Base-by-base conservation (phyloP, 371 early-diverging fungal genomes). In the Mortierella sp. region DNA sequence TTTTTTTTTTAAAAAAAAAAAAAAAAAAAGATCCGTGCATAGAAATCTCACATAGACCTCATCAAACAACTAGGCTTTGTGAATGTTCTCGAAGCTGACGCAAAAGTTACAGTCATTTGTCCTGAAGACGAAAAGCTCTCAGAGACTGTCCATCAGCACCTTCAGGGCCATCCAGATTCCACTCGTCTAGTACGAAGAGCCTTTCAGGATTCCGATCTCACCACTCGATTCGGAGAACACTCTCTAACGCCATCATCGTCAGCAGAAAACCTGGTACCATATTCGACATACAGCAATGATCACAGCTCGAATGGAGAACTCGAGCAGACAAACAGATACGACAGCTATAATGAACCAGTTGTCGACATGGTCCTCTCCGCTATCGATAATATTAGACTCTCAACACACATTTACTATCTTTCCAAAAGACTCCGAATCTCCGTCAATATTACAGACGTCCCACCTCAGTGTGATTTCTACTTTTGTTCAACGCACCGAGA, bases 361-460 rank as follows among this genome's bases (percentile, higher is more conserved):
- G 75, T 85, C 8, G 92, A 91, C 65, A 92, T 96, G 94, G 96
- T 96, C 22, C 85, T 96, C 68, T 90, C 94, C 1, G 95, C 95
- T 10, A 87, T 94, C 24, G 93, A 95, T 73, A 94, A 94, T 75
- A 91, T 88, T 55, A 88, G 88, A 2, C 93, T 91, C 77, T 93
- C 94, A 5, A 55, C 87, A 3, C 88, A 90, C 20, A 95, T 97
- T 60, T 95, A 93, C 39, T 70, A 86, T 18, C 78, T 91, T 26
- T 92, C 94, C 74, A 87, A 92, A 37, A 78, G 78, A 30, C 87
- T 83, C 47, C 87, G 92, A 37, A 95, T 96, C 54, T 96, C 96
- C 10, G 96, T 97, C 57, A 97, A 97, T 73, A 96, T 95, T 24
- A 96, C 97, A 0, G 97, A 97, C 72, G 93, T 96, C 24, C 94